These are phyloP conservation scores for Cucumis melo DNA, from an alignment of 306 rosid genomes.

Conservation along the genomic window DNA sequence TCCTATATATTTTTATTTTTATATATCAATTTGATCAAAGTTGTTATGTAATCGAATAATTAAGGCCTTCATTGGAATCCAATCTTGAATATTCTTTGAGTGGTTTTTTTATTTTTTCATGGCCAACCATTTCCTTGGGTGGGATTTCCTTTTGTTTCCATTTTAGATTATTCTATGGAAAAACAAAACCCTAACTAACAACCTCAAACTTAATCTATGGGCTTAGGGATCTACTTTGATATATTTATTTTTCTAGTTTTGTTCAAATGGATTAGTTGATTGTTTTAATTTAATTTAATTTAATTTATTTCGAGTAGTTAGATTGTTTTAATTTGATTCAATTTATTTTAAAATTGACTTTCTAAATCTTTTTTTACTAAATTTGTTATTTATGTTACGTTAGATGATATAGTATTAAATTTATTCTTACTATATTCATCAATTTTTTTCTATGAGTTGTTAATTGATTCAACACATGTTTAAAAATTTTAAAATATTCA, in stretches of 20 bases:
- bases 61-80: background rate
- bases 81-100: background rate
- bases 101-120: background rate
- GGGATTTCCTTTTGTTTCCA: background rate
- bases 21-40: background rate
- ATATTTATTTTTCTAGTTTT: background rate
- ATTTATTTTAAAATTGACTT: background rate
- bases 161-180: background rate
- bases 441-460: too few species aligned
- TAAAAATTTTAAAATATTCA: background rate
- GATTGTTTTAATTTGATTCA: background rate
- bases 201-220: background rate
- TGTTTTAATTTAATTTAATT: background rate
- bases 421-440: too few species aligned
- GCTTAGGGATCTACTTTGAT: background rate
- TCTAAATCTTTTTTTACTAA: background rate
- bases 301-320: too few species aligned
- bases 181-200: background rate
- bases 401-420: background rate
- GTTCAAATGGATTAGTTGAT: background rate
- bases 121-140: background rate
- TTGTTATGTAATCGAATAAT: background rate
- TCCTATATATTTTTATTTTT: background rate
- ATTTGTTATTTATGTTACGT: too few species aligned
- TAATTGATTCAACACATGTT: background rate